These are phyloP conservation scores for Adansonia madagascariensis DNA, from an alignment of 441 rosid genomes.

Conservation along the genomic window DNA sequence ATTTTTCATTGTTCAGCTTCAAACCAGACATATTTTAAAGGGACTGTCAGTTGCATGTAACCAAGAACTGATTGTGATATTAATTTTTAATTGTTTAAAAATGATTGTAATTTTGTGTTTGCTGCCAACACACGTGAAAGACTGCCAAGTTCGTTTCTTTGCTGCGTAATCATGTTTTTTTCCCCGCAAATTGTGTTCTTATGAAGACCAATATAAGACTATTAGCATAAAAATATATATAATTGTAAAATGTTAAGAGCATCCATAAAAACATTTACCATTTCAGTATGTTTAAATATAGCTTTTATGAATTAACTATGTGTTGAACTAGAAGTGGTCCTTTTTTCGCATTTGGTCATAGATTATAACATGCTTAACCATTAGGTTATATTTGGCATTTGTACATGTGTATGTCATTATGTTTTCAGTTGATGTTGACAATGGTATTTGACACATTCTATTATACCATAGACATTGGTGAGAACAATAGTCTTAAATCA, in stretches of 20 bases:
- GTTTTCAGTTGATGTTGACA: not conserved
- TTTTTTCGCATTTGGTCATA: not conserved
- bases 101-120: not conserved
- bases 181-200: not conserved
- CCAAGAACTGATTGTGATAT: not conserved
- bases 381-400: not conserved
- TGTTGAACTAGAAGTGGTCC: not conserved
- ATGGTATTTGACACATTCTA: not conserved
- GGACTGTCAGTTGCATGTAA: not conserved
- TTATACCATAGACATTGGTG: not conserved
- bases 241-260: not conserved
- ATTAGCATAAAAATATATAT: not conserved
- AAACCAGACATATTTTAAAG: not conserved
- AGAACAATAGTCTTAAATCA: not conserved
- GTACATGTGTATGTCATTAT: not conserved
- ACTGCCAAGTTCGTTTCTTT: not conserved
- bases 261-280: not conserved
- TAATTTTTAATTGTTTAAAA: not conserved
- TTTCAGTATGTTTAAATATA: not conserved
- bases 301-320: not conserved
- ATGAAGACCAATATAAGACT: not conserved
- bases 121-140: not conserved
- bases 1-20: not conserved
- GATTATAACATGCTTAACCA: not conserved
- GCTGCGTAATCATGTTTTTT: not conserved